These are phyloP conservation scores for Phellopilus nigrolimitatus DNA, from an alignment of 1,284 basidiomycete species.

Conservation along the genomic window DNA sequence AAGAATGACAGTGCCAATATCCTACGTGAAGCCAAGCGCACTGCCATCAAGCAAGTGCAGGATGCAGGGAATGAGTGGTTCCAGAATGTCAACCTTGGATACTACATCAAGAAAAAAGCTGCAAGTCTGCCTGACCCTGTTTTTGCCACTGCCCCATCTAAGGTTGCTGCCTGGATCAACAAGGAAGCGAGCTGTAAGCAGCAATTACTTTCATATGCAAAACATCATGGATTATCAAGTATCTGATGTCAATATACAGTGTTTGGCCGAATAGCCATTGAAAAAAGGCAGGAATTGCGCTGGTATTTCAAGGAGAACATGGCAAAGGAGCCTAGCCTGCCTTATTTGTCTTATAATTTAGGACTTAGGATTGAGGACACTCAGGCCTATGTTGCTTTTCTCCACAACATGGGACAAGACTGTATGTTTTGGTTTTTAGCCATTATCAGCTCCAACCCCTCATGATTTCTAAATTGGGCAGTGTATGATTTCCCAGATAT, in stretches of 20 bases:
- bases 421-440: not conserved
- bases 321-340: not conserved
- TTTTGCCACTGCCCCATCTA: not conserved
- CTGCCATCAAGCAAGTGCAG: not conserved
- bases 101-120: not conserved
- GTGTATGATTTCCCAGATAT: not conserved
- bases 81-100: not conserved
- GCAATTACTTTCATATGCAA: too few relatives aligned
- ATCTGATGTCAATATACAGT: not conserved
- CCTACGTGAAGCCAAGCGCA: not conserved
- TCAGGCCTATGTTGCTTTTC: not conserved
- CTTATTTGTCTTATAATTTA: not conserved
- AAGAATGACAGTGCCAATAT: not conserved
- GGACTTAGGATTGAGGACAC: not conserved
- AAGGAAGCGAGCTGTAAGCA: not conserved
- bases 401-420: not conserved
- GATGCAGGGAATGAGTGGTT: constrained; percentile 6
- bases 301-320: not conserved
- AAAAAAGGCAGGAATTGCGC: not conserved
- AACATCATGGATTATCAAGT: too few relatives aligned
- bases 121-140: not conserved
- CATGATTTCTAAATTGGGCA: not conserved
- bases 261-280: not conserved
- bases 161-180: not conserved
- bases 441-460: not conserved